Base-by-base conservation (phyloP, 176 grass and related monocot species). In the Zizania latifolia region DNA sequence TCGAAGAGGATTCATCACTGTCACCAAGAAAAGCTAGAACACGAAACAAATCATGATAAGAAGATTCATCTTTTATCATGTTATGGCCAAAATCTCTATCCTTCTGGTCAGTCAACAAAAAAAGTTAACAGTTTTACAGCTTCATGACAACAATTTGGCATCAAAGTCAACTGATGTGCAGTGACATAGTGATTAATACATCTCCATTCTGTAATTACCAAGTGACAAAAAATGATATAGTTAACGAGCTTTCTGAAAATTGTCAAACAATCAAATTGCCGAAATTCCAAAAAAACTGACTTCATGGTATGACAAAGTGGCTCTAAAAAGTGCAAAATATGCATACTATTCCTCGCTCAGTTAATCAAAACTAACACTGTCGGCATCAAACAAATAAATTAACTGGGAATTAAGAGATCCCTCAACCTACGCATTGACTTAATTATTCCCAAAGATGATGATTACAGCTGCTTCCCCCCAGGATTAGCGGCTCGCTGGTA, bases 381-480 rank as follows among this genome's bases (percentile, higher is more conserved):
- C 50, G 0, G 64, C 48, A 28, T 75, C 63, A 82, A 23, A 19
- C 3, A 1, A 13, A 11, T 32, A 34, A 17, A 15, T 21, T 54
- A 88, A 41, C 51, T 72, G 53, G n/a, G n/a, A n/a, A n/a, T 74
- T 60, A 54, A 50, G 39, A 36, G n/a, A 72, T 83, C 26, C 13
- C 73, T 19, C 68, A 36, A 15, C 23, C 40, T 75, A 80, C 12
- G 32, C 10, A 62, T 29, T 4, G 11, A 10, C 6, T 81, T 44
- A 70, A 35, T 50, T n/a, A 80, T 62, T 76, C 54, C 8, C 27
- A 4, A 27, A 33, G 58, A 72, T 58, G 38, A 37, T 10, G 74
- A 73, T 38, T 64, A 39, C 50, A 87, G 33, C 70, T 67, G 16
- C 41, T 74, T 63, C 15, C 13, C 19, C 9, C 0, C 4, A 75